Conservation (phyloP, 257 asterid genomes). For the Striga asiatica region DNA sequence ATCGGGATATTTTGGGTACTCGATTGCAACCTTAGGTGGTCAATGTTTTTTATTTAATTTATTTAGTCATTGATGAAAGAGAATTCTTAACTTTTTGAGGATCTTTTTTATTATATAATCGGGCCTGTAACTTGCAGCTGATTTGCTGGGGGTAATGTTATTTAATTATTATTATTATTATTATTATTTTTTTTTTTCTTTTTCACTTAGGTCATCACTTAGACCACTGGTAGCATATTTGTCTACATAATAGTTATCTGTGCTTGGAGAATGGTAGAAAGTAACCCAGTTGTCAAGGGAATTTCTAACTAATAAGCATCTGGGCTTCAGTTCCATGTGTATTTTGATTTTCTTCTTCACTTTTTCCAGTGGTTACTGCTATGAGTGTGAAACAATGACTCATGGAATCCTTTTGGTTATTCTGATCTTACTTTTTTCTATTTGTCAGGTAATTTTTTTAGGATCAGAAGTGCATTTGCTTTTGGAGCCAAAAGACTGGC, state of each 20-base stretch:
- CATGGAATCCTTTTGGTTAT: too few species aligned
- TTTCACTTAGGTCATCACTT: too few species aligned
- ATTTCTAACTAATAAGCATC: too few species aligned
- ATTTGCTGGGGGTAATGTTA: neutral
- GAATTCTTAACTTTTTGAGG: neutral
- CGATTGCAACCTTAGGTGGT: neutral
- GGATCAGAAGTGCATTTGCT: conserved; percentile 94
- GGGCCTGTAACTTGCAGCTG: neutral
- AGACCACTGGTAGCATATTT: too few species aligned
- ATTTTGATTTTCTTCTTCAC: neutral
- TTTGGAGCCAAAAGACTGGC: conserved; percentile 92
- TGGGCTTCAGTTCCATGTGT: too few species aligned
- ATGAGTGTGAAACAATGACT: neutral
- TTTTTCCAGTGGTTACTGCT: neutral
- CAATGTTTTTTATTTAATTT: neutral
- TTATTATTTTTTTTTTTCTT: too few species aligned
- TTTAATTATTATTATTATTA: neutral
- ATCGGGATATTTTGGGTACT: neutral
- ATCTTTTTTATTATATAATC: neutral
- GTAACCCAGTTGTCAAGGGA: too few species aligned
- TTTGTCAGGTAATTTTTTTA: conserved; percentile 72
- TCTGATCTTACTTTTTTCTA: neutral
- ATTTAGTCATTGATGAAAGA: neutral
- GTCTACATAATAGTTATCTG: too few species aligned
- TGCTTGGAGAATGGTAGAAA: too few species aligned